These are phyloP conservation scores for Hyphopichia buzzinii DNA, from an alignment of 1,139 yeast genomes.

Conservation along the genomic window DNA sequence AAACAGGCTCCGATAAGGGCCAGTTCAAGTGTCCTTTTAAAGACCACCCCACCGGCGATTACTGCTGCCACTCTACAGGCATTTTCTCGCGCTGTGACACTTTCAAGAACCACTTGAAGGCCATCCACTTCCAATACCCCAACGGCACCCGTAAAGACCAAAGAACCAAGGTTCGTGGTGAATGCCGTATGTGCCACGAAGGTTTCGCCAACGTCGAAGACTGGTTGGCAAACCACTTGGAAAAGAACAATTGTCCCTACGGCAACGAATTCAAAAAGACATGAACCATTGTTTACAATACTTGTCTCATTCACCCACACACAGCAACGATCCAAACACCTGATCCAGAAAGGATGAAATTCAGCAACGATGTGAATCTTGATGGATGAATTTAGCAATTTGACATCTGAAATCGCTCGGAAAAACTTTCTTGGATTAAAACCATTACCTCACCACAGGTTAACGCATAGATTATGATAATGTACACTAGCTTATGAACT, in stretches of 20 bases:
- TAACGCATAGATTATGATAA: background rate
- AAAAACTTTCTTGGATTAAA: no score
- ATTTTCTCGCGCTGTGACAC: slow-evolving; percentile 88
- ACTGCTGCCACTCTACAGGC: slow-evolving; percentile 77
- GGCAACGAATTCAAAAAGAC: slow-evolving; percentile 20
- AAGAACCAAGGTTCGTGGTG: slow-evolving; percentile 64
- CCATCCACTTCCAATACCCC: slow-evolving; percentile 88
- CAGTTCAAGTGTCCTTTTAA: slow-evolving; percentile 49
- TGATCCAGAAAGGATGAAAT: no score
- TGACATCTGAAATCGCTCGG: no score
- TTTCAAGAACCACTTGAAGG: slow-evolving; percentile 84
- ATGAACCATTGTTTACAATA: slow-evolving; percentile 4
- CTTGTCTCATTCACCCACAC: no score
- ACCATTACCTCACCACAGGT: background rate
- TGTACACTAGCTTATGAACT: background rate
- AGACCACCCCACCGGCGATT: slow-evolving; percentile 24
- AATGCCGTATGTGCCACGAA: slow-evolving; percentile 72
- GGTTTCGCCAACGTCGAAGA: slow-evolving; percentile 68
- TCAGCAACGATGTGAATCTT: no score
- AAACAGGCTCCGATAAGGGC: slow-evolving; percentile 51
- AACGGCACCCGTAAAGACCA: slow-evolving; percentile 80
- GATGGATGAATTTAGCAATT: no score
- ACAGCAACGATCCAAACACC: no score
- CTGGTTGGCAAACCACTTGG: slow-evolving; percentile 77
- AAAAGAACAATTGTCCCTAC: slow-evolving; percentile 48